Evolutionary conservation across 805 yeast genomes (phyloP), one percentile per base, ranked within the genome.

Genomic region (Saccharomycopsis fibuligera): DNA sequence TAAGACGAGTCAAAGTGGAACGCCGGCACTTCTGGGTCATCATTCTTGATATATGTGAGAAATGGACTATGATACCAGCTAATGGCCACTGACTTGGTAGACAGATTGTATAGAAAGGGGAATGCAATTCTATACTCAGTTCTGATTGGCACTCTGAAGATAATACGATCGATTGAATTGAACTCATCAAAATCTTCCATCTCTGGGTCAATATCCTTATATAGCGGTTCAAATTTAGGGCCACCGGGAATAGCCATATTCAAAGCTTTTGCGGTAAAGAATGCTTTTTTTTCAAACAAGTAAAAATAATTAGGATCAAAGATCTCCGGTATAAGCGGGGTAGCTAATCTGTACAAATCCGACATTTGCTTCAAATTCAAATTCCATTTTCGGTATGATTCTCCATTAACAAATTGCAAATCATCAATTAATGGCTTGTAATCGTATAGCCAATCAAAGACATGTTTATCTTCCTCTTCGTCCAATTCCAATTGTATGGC

Each of bases 231-330:
- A 64, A 89, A 93, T 61, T 84, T 86, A 10, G 99, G 98, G 0
- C 99, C 99, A 10, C 96, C 96, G 0, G 97, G 96, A 30, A 93
- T 71, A 1, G 95, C 83, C 40, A 82, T 74, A 59, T 90, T 88
- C 44, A 93, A 71, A 6, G 95, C 91, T 60, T 93, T 93, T 0
- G 98, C 95, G 0, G 96, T 90, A 62, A 83, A 78, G 56, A 93
- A 86, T 0, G 96, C 73, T 47, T 83, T 73, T 49, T 78, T 79
- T 57, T 90, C 89, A 62, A 90, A 91, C 35, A 89, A 65, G 58
- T 85, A 84, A 51, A 66, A 74, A 57, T 76, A 77, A 58, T 86
- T 84, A 16, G 76, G 69, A 61, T 81, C 83, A 4, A 61, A 54
- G 3, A 74, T 62, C 49, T 81, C 86, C 9, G 81, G 73, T 30